Evolutionary conservation across 2,329 filamentous ascomycete genomes (phyloP).

Genomic region (Decorospora gaudefroyi): DNA sequence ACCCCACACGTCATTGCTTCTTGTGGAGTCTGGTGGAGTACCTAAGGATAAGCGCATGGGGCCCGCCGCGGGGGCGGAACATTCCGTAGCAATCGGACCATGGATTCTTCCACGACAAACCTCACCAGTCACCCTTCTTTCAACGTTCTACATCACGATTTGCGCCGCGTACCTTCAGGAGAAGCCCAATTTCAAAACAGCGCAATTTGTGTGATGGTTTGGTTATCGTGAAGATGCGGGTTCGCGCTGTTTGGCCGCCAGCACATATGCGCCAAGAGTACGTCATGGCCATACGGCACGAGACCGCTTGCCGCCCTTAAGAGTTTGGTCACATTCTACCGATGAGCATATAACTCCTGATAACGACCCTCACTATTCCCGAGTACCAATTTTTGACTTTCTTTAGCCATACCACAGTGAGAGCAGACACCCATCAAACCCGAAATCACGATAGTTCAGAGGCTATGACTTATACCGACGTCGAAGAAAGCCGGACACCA

Average conservation of each 20-base stretch:
- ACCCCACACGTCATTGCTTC: conserved; percentile 1
- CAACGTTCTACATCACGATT: not conserved
- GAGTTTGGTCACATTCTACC: not conserved
- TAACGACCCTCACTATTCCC: not conserved
- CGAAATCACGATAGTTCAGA: not conserved
- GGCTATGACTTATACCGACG: conserved; percentile 30
- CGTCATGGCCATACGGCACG: conserved; percentile 10
- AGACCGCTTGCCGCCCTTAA: conserved; percentile 8
- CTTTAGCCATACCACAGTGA: conserved; percentile 1
- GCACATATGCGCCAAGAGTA: conserved; percentile 1
- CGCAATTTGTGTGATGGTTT: not conserved
- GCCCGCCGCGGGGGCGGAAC: too few relatives aligned
- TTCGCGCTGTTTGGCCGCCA: conserved; percentile 6
- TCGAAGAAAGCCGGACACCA: conserved; percentile 23
- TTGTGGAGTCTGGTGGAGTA: too few relatives aligned
- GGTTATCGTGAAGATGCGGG: not conserved
- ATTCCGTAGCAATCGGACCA: too few relatives aligned
- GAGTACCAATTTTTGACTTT: not conserved
- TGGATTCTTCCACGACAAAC: too few relatives aligned
- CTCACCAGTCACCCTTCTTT: conserved; percentile 4
- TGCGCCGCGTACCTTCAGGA: not conserved
- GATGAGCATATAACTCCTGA: not conserved
- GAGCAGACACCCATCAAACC: not conserved
- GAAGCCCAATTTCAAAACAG: not conserved
- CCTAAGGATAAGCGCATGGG: too few relatives aligned